These are phyloP conservation scores for Teunomyces stri DNA, from an alignment of 805 yeast species.

Conservation along the genomic window DNA sequence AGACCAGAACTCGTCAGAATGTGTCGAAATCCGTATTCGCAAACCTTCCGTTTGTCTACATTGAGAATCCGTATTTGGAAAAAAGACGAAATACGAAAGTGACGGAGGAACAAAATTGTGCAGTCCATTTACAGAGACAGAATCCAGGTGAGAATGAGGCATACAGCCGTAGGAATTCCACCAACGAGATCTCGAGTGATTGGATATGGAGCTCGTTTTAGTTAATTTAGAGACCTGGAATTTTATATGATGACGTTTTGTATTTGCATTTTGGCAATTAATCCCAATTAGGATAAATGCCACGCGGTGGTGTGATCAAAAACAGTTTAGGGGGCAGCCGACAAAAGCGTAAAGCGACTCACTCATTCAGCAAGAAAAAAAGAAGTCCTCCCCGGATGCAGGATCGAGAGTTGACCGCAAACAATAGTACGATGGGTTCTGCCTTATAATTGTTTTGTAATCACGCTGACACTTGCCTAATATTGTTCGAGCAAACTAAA, in stretches of 20 bases:
- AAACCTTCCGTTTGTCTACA: slow-evolving; percentile 15
- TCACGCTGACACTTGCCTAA: too few species aligned
- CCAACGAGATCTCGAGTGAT: slow-evolving; percentile 22
- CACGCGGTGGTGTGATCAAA: not conserved
- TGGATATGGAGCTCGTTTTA: slow-evolving; percentile 57
- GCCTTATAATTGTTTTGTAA: too few species aligned
- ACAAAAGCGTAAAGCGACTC: not conserved
- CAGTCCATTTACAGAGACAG: slow-evolving; percentile 1
- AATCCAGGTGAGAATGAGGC: not conserved
- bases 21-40: slow-evolving; percentile 10
- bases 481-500: too few species aligned
- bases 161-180: slow-evolving; percentile 9
- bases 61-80: slow-evolving; percentile 25
- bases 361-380: not conserved
- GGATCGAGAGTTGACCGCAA: not conserved
- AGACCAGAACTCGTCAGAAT: slow-evolving; percentile 6
- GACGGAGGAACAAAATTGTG: not conserved
- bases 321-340: not conserved
- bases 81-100: not conserved
- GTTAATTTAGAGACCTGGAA: not conserved
- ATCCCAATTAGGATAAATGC: not conserved
- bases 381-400: not conserved
- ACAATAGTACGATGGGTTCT: not conserved
- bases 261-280: not conserved
- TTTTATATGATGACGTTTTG: not conserved